Conservation (phyloP, 1,284 basidiomycete genomes). For the Pseudomicrostroma phylloplanum region DNA sequence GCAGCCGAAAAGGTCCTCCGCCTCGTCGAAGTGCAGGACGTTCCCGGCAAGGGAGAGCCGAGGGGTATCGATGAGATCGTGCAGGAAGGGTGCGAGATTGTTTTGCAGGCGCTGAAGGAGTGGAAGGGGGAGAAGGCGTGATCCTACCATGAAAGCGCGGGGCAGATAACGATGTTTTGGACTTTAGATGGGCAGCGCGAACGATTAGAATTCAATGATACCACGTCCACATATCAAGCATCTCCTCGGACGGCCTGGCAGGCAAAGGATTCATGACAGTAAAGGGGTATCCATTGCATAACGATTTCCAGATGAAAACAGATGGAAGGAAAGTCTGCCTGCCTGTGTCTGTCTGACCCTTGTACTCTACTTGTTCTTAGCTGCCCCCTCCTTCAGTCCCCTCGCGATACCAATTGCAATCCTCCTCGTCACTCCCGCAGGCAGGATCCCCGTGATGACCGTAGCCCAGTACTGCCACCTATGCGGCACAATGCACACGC, state of each 20-base stretch:
- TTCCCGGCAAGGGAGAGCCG: not conserved
- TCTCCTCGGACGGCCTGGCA: too few species aligned
- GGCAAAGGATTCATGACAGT: too few species aligned
- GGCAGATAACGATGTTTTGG: too few species aligned
- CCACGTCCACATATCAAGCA: too few species aligned
- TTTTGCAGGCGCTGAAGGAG: not conserved
- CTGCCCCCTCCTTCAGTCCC: not conserved
- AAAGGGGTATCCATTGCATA: too few species aligned
- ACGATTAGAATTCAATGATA: too few species aligned
- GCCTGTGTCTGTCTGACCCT: too few species aligned
- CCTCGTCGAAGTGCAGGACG: not conserved
- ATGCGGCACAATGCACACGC: conserved; percentile 6
- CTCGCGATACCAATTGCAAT: not conserved
- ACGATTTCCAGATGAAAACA: too few species aligned
- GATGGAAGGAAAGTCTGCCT: too few species aligned
- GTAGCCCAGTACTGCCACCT: conserved; percentile 11
- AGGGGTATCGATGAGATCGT: not conserved
- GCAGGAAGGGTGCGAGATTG: not conserved
- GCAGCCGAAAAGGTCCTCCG: not conserved
- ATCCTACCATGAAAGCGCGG: not conserved
- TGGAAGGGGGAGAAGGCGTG: not conserved
- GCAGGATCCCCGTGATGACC: not conserved
- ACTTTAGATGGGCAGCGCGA: too few species aligned
- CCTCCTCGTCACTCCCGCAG: not conserved
- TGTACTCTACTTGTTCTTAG: too few species aligned